Evolutionary conservation across 2,329 filamentous ascomycete genomes (phyloP).

Genomic region (Madurella mycetomatis): DNA sequence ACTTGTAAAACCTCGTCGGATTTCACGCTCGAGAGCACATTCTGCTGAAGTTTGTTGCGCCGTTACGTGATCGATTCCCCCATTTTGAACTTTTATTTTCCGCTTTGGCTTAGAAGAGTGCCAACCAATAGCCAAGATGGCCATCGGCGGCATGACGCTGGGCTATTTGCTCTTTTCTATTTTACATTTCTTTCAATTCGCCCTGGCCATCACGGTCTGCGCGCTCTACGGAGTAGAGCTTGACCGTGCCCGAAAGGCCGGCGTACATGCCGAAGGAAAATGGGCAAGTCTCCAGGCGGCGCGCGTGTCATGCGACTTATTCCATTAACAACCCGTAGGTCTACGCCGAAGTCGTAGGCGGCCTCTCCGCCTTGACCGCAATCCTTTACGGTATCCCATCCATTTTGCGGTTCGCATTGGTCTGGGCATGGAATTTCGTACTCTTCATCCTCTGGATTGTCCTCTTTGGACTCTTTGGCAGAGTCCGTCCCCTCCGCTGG

Average conservation of each 20-base stretch:
- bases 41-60: no score
- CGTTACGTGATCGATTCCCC: neutral
- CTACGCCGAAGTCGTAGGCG: conserved; percentile 68
- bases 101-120: neutral
- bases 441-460: conserved; percentile 76
- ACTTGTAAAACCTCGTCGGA: no score
- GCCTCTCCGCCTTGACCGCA: conserved; percentile 60
- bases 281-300: conserved; percentile 53
- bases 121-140: conserved; percentile 34
- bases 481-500: conserved; percentile 36
- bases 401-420: conserved; percentile 47
- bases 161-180: conserved; percentile 53
- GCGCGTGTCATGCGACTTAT: neutral
- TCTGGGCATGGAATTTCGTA: conserved; percentile 66
- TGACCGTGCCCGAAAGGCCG: conserved; percentile 45
- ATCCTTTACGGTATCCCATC: conserved; percentile 63
- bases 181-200: conserved; percentile 72
- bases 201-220: conserved; percentile 69
- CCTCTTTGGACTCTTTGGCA: conserved; percentile 79
- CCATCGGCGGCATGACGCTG: conserved; percentile 39
- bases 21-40: no score
- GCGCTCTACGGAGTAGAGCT: conserved; percentile 75
- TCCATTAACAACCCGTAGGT: conserved; percentile 39
- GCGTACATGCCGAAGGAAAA: conserved; percentile 56
- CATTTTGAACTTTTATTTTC: neutral